Percentiles rank a stretch among this genome's conserved stretches.
phyloP scores from a whole-genome alignment of 2,329 filamentous ascomycete genomes.

The Emergomyces africanus region DNA sequence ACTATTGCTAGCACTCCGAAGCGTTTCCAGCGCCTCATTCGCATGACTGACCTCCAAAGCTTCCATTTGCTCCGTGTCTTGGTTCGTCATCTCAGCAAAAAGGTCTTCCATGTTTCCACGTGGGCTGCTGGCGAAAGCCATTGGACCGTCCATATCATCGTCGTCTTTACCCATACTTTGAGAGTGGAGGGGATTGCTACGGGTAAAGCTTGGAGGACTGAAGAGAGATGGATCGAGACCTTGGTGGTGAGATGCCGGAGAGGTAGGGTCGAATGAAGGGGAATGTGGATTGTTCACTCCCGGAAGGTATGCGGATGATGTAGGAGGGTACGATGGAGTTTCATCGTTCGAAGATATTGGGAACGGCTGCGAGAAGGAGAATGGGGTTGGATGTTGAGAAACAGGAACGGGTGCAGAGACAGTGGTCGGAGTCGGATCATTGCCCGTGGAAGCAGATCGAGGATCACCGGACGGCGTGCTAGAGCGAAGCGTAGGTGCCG shows the following conservation, averaged over 20 bases:
- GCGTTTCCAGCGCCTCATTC: conserved; percentile 33
- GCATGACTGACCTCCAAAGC: conserved; percentile 34
- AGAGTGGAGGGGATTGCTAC: conserved; percentile 16
- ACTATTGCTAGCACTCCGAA: conserved; percentile 26
- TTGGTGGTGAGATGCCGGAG: conserved; percentile 25
- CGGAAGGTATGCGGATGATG: conserved; percentile 26
- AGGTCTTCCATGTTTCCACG: conserved; percentile 31
- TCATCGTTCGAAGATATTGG: conserved; percentile 24
- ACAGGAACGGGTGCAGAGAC: conserved; percentile 12
- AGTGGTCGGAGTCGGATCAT: conserved; percentile 22
- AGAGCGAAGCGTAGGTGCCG: conserved; percentile 16
- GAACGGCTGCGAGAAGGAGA: conserved; percentile 29
- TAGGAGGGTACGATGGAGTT: conserved; percentile 24
- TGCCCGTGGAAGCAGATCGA: conserved; percentile 19
- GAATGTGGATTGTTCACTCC: conserved; percentile 21
- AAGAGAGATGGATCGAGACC: conserved; percentile 29
- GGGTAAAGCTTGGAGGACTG: conserved; percentile 28
- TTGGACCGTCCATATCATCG: conserved; percentile 22
- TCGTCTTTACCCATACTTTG: conserved; percentile 17
- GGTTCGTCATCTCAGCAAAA: conserved; percentile 35
- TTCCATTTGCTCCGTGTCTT: conserved; percentile 26
- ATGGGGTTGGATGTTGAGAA: conserved; percentile 18
- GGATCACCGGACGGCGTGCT: conserved; percentile 18
- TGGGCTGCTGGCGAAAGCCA: conserved; percentile 26
- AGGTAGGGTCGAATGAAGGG: conserved; percentile 27